phyloP scores from a whole-genome alignment of 2,329 filamentous ascomycete species.

The Fonsecaea nubica region DNA sequence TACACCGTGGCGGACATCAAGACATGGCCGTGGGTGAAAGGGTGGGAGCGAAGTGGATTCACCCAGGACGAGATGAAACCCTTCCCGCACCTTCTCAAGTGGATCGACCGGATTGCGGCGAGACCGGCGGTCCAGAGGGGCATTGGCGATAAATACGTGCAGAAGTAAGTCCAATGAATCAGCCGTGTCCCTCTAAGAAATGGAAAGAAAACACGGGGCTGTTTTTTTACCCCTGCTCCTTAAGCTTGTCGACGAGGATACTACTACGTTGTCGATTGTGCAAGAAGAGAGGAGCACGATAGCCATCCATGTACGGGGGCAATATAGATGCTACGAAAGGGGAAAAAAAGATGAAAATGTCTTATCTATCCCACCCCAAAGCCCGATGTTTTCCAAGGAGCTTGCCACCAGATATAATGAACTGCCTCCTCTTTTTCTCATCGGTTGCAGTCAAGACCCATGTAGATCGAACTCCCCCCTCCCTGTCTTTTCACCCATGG shows the following conservation, averaged over 20 bases:
- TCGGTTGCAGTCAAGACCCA: neutral
- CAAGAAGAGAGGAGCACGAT: too few relatives aligned
- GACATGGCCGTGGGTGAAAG: constrained; percentile 59
- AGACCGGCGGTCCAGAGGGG: constrained; percentile 57
- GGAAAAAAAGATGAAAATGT: too few relatives aligned
- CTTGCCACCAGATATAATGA: neutral
- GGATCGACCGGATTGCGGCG: constrained; percentile 60
- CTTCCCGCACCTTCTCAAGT: constrained; percentile 61
- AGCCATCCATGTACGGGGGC: too few relatives aligned
- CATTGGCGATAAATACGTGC: constrained; percentile 49
- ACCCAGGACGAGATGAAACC: constrained; percentile 56
- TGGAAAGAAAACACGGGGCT: neutral
- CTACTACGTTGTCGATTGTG: too few relatives aligned
- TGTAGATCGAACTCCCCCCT: neutral
- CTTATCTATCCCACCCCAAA: neutral
- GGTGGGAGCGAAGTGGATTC: constrained; percentile 53
- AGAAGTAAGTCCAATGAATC: constrained; percentile 35
- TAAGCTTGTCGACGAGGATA: neutral
- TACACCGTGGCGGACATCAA: constrained; percentile 62
- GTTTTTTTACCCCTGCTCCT: neutral
- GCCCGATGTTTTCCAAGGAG: too few relatives aligned
- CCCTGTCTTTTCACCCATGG: neutral
- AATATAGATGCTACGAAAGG: too few relatives aligned
- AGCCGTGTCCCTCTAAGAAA: neutral
- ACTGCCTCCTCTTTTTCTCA: neutral